phyloP scores from a whole-genome alignment of 352 stramenopile species.

The Globisporangium cystogenes region DNA sequence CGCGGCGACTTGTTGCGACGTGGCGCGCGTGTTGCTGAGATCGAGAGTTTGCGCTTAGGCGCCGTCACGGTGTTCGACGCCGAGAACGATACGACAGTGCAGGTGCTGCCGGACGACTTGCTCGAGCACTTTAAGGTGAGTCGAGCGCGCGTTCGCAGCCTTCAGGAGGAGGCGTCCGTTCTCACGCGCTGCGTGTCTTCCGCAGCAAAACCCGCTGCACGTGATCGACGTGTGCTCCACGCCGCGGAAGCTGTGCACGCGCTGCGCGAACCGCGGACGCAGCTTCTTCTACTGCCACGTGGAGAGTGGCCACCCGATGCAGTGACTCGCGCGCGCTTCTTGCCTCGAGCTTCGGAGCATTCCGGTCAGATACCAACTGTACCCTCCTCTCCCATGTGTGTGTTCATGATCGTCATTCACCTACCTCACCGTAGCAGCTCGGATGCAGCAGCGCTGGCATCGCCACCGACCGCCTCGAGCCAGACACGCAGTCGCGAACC shows the following conservation, averaged over 20 bases:
- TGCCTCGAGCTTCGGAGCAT: background rate
- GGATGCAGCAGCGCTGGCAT: no score
- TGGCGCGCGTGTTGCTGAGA: background rate
- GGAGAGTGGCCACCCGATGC: conserved; percentile 69
- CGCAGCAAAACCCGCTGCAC: conserved; percentile 57
- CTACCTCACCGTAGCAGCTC: no score
- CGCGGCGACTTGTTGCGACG: no score
- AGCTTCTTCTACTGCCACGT: conserved; percentile 72
- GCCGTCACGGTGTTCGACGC: conserved; percentile 50
- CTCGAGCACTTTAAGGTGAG: conserved; percentile 50
- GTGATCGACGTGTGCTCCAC: conserved; percentile 64
- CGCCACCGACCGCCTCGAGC: no score
- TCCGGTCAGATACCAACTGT: background rate
- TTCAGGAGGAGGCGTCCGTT: no score
- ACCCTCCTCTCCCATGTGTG: background rate
- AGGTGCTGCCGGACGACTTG: conserved; percentile 43
- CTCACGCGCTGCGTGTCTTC: no score
- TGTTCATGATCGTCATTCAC: no score
- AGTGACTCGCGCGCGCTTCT: conserved; percentile 21
- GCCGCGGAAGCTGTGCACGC: conserved; percentile 32
- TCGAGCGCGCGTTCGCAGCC: background rate
- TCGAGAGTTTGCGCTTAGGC: conserved; percentile 16
- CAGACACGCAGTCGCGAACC: no score
- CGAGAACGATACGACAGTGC: conserved; percentile 25
- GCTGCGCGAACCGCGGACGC: conserved; percentile 26